Evolutionary conservation across 768 basidiomycete species (phyloP), one percentile per base, ranked within the genome.

Genomic region (Sarcodon sp.): DNA sequence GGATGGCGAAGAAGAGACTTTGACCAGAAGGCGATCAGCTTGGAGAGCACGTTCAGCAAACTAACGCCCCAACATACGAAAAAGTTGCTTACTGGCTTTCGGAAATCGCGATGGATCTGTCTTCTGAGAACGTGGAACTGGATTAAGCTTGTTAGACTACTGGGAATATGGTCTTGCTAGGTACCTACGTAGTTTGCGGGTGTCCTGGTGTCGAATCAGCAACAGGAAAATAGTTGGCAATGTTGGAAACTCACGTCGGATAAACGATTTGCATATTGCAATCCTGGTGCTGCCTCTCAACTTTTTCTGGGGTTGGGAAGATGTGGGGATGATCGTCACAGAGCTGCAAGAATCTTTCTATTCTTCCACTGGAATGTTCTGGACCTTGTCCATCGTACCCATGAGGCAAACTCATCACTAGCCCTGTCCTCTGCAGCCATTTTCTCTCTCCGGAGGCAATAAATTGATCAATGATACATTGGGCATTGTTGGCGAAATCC

Each of bases 211-310:
- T 5, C n/a, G 39, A 34, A 3, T 47, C 44, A 32, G 38, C 38
- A 43, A 35, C 21, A 27, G 31, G 11, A 50, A 21, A 50, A 48
- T 31, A 2, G 36, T 7, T 33, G 16, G 39, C 0, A 31, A 41
- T 9, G 21, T 43, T 12, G 11, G 16, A 7, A 35, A 73, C 84
- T 64, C 60, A 87, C 84, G 92, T 92, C 4, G 92, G 88, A 67
- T 98, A 98, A 31, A 94, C 90, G 55, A 99, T 85, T 68, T 98
- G 96, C 89, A 98, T 90, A 63, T 98, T 99, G 67, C 93, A 96
- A 63, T 99, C 96, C 69, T 99, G 96, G 61, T 97, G 92, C 58
- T 96, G 92, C 43, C 96, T 70, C 60, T 92, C 89, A 51, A 93
- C 66, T 71, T 94, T 96, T 65, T 93, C 80, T 1, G 76, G 76